These are phyloP conservation scores for Simmondsia chinensis DNA, from an alignment of 148 eudicot genomes.

Conservation along the genomic window DNA sequence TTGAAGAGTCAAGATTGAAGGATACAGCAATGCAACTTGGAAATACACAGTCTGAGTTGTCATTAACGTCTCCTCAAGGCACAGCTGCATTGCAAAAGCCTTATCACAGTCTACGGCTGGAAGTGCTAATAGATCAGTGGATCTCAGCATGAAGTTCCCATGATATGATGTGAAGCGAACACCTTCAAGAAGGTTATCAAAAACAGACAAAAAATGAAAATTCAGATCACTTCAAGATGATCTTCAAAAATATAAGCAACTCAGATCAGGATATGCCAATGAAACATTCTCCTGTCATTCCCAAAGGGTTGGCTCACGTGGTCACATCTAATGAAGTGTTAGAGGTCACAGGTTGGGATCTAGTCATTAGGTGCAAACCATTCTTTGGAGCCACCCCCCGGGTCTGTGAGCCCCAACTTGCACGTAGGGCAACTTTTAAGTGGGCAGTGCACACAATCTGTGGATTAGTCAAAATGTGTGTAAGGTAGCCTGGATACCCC, in stretches of 20 bases:
- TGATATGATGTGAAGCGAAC: conserved; percentile 88
- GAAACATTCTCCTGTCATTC: too few species aligned
- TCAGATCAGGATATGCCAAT: background rate
- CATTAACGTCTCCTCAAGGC: conserved; percentile 84
- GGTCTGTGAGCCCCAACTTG: too few species aligned
- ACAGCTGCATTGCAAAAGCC: conserved; percentile 83
- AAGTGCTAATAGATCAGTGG: conserved; percentile 93
- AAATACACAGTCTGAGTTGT: conserved; percentile 72
- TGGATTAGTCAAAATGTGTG: too few species aligned
- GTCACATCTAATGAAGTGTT: too few species aligned
- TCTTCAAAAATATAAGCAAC: too few species aligned
- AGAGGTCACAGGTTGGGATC: too few species aligned
- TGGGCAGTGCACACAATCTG: too few species aligned
- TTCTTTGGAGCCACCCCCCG: too few species aligned
- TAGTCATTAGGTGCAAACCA: too few species aligned
- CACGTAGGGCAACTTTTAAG: too few species aligned
- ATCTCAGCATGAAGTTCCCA: conserved; percentile 96
- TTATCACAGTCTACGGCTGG: conserved; percentile 99
- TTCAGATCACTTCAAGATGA: background rate
- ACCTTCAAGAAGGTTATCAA: conserved; percentile 29
- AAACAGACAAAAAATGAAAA: conserved; percentile 6
- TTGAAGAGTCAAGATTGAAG: conserved; percentile 20
- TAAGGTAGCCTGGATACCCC: too few species aligned
- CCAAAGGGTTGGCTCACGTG: too few species aligned
- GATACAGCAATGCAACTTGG: conserved; percentile 98